Evolutionary conservation across 495 filamentous ascomycete species (phyloP).

Genomic region (Staphylotrichum longicolle): DNA sequence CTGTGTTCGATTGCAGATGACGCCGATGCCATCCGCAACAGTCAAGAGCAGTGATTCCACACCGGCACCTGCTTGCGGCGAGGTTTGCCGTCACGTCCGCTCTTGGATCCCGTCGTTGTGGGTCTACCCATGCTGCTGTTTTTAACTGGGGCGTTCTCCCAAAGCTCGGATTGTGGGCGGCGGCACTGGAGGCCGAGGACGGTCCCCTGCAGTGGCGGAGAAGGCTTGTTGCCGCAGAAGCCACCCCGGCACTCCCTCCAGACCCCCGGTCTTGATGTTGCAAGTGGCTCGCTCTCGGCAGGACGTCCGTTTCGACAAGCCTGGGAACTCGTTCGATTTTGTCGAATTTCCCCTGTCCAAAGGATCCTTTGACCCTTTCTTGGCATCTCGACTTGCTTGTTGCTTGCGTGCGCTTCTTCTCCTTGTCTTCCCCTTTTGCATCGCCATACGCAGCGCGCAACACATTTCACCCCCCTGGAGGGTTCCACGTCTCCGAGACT

Average conservation of each 20-base stretch:
- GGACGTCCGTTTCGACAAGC: conserved; percentile 15
- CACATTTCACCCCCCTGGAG: conserved; percentile 23
- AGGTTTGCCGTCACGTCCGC: too few relatives aligned
- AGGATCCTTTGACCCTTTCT: conserved; percentile 13
- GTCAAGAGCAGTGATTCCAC: too few relatives aligned
- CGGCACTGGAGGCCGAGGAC: too few relatives aligned
- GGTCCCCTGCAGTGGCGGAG: conserved; percentile 19
- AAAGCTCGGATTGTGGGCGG: conserved; percentile 1
- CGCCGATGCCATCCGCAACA: too few relatives aligned
- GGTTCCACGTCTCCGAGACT: conserved; percentile 19
- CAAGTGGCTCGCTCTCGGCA: conserved; percentile 4
- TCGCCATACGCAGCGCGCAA: conserved; percentile 4
- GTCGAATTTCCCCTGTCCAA: background rate
- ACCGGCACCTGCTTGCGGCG: too few relatives aligned
- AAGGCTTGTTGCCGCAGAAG: conserved; percentile 17
- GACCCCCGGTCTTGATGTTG: background rate
- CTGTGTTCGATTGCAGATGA: too few relatives aligned
- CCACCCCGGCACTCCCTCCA: background rate
- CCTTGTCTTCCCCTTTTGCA: background rate
- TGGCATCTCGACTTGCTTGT: conserved; percentile 16
- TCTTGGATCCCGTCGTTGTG: too few relatives aligned
- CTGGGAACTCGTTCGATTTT: conserved; percentile 20
- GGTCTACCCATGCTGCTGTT: too few relatives aligned
- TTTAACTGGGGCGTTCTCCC: too few relatives aligned
- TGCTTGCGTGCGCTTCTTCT: conserved; percentile 8